phyloP scores from a whole-genome alignment of 495 filamentous ascomycete species.

The Aspergillus heteromorphus region DNA sequence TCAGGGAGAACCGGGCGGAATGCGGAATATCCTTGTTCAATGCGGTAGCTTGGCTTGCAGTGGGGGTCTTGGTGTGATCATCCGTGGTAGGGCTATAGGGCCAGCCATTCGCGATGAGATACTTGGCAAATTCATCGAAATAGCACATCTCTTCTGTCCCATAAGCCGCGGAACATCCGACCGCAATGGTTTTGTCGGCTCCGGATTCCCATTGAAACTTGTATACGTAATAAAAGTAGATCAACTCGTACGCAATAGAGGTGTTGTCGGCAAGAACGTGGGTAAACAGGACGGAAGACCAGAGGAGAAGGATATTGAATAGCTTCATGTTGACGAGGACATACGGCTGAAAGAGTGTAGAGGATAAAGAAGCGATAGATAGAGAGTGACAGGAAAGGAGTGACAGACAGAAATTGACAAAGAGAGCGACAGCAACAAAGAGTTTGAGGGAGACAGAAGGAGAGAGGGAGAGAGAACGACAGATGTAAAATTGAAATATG shows the following conservation, averaged over 20 bases:
- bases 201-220: neutral
- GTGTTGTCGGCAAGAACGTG: neutral
- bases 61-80: neutral
- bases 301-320: neutral
- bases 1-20: too few relatives aligned
- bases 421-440: neutral
- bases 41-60: too few relatives aligned
- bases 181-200: neutral
- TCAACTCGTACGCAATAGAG: neutral
- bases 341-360: neutral
- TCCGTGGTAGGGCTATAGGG: neutral
- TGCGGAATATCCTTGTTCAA: too few relatives aligned
- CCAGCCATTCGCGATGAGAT: neutral
- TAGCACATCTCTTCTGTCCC: neutral
- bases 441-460: neutral
- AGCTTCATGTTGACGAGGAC: neutral
- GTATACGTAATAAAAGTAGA: neutral
- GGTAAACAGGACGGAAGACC: neutral
- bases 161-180: neutral
- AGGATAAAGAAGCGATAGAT: neutral
- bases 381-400: neutral
- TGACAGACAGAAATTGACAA: neutral
- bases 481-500: too few relatives aligned
- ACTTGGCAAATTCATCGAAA: neutral
- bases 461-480: neutral